A percentile compares a stretch with the other conserved stretches of the same genome.
phyloP scores from a whole-genome alignment of 192 early-diverging fungal species.

The Coemansia aciculifera region DNA sequence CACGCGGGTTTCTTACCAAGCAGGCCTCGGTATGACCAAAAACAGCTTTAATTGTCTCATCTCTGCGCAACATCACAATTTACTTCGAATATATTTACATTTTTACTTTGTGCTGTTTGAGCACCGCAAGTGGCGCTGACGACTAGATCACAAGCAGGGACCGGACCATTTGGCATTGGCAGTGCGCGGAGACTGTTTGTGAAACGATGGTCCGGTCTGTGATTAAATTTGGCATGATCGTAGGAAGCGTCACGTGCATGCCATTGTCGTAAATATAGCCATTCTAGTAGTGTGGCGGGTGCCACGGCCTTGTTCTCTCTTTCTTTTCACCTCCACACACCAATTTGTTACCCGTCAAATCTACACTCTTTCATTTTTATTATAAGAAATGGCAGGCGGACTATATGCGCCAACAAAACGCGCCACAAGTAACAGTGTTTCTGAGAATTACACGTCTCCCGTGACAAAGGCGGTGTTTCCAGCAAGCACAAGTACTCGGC shows the following conservation, averaged over 20 bases:
- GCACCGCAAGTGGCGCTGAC: no score
- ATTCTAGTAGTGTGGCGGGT: not conserved
- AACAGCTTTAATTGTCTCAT: not conserved
- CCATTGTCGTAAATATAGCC: not conserved
- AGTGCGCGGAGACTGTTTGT: not conserved
- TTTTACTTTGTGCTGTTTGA: not conserved
- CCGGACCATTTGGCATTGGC: not conserved
- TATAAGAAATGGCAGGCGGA: not conserved
- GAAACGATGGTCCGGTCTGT: not conserved
- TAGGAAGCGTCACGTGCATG: not conserved
- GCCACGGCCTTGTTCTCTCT: not conserved
- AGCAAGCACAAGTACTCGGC: slow-evolving; percentile 3
- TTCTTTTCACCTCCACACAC: not conserved
- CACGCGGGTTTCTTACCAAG: not conserved
- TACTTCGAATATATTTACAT: not conserved
- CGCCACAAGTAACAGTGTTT: not conserved
- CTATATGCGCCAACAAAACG: not conserved
- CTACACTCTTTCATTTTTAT: not conserved
- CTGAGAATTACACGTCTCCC: not conserved
- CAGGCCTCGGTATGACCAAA: not conserved
- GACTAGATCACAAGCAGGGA: not conserved
- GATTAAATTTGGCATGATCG: not conserved
- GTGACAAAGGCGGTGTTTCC: not conserved
- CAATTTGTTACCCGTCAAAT: not conserved
- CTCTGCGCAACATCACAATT: no score